These are phyloP conservation scores for Scorias spongiosa DNA, from an alignment of 2,329 filamentous ascomycete genomes.

Conservation along the genomic window DNA sequence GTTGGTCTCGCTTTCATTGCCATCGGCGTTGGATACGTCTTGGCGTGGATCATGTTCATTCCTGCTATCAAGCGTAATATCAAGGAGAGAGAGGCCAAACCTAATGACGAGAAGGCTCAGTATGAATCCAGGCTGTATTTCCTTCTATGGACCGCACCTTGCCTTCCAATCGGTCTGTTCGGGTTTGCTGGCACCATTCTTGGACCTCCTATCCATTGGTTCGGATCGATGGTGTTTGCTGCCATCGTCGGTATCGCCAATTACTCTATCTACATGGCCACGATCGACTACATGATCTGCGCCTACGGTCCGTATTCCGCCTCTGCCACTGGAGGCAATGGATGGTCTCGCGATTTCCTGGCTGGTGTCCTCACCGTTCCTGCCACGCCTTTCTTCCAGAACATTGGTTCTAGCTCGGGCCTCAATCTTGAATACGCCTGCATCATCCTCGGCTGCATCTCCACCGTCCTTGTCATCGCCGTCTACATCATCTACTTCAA, in stretches of 20 bases:
- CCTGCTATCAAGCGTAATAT: conserved; percentile 38
- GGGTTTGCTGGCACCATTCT: conserved; percentile 59
- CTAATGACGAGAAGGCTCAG: conserved; percentile 37
- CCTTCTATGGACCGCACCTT: conserved; percentile 47
- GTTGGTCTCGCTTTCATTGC: conserved; percentile 51
- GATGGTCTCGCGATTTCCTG: conserved; percentile 58
- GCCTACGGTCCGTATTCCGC: conserved; percentile 61
- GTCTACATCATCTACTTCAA: conserved; percentile 45
- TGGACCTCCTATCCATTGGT: conserved; percentile 51
- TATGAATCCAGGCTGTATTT: conserved; percentile 56
- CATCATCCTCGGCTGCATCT: conserved; percentile 39
- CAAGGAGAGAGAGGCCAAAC: conserved; percentile 29
- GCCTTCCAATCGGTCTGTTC: conserved; percentile 53
- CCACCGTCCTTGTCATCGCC: conserved; percentile 35
- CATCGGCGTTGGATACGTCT: conserved; percentile 51
- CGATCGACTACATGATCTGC: conserved; percentile 64
- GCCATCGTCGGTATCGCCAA: conserved; percentile 60
- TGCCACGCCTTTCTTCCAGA: conserved; percentile 44
- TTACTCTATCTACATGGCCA: conserved; percentile 48
- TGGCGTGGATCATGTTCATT: conserved; percentile 49
- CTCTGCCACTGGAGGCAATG: conserved; percentile 62
- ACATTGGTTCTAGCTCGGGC: conserved; percentile 18
- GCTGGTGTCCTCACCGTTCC: conserved; percentile 58
- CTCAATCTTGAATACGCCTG: conserved; percentile 40
- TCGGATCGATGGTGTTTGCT: conserved; percentile 51